Evolutionary conservation across 2,329 filamentous ascomycete species (phyloP).

Genomic region (Xylaria sp.): DNA sequence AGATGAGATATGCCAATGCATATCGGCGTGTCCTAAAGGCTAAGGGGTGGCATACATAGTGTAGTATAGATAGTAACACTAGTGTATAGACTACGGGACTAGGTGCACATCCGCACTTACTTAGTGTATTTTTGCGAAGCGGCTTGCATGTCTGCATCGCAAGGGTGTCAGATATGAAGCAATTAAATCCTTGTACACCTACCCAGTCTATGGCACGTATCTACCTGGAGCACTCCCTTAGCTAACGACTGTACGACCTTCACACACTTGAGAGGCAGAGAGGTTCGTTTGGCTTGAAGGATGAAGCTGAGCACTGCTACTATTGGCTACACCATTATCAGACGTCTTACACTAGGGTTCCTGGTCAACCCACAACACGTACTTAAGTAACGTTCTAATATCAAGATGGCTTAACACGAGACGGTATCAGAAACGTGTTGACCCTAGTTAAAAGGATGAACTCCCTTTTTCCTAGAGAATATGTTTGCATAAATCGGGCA

Average conservation of each 20-base stretch:
- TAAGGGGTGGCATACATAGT: slow-evolving; percentile 7
- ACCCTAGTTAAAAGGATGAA: background rate
- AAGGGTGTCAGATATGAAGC: slow-evolving; percentile 24
- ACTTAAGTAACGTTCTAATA: background rate
- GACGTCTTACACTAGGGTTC: slow-evolving; percentile 1
- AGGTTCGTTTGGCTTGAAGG: slow-evolving; percentile 9
- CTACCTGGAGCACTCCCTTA: background rate
- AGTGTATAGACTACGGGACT: slow-evolving; percentile 4
- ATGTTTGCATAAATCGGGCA: background rate
- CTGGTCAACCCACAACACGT: background rate
- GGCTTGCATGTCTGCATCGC: slow-evolving; percentile 5
- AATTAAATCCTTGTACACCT: slow-evolving; percentile 19
- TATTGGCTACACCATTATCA: slow-evolving; percentile 1
- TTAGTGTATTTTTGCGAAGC: background rate
- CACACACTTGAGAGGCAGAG: background rate
- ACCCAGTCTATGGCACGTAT: background rate
- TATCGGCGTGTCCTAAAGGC: slow-evolving; percentile 32
- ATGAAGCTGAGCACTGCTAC: background rate
- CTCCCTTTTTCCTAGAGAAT: background rate
- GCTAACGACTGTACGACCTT: background rate
- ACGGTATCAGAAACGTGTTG: background rate
- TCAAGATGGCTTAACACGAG: background rate
- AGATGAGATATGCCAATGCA: slow-evolving; percentile 30
- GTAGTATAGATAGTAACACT: slow-evolving; percentile 20
- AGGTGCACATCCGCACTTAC: slow-evolving; percentile 3